These are phyloP conservation scores for Peronospora belbahrii DNA, from an alignment of 352 stramenopile genomes.

Conservation along the genomic window DNA sequence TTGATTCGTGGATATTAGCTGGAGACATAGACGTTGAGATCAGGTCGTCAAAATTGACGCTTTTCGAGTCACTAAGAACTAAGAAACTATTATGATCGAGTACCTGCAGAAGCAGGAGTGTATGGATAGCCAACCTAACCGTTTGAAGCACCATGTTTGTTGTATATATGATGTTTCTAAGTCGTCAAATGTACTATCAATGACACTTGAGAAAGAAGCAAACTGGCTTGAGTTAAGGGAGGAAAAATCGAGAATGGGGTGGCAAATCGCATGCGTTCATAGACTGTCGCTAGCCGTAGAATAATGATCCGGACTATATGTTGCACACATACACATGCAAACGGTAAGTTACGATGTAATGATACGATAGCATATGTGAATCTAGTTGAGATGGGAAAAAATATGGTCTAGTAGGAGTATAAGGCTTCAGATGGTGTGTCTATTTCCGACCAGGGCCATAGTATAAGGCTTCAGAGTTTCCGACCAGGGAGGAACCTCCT, in stretches of 20 bases:
- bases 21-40: no score
- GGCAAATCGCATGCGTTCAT: constrained; percentile 21
- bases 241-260: constrained; percentile 23
- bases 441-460: no score
- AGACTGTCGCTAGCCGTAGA: neutral
- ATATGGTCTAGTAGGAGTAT: no score
- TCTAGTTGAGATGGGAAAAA: constrained; percentile 20
- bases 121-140: constrained; percentile 13
- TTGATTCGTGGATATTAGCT: no score
- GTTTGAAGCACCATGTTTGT: constrained; percentile 20
- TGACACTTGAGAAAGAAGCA: constrained; percentile 4
- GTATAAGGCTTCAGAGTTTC: no score
- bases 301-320: constrained; percentile 2
- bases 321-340: neutral
- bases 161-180: neutral
- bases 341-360: constrained; percentile 18
- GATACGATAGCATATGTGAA: constrained; percentile 9
- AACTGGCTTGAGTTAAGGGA: constrained; percentile 13
- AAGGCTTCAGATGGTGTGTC: no score
- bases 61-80: constrained; percentile 4
- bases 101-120: constrained; percentile 12
- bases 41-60: constrained; percentile 11
- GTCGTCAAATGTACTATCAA: neutral
- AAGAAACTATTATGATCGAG: constrained; percentile 6
- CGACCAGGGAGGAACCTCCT: no score